phyloP scores from a whole-genome alignment of 805 yeast genomes.

The Candida piceae region DNA sequence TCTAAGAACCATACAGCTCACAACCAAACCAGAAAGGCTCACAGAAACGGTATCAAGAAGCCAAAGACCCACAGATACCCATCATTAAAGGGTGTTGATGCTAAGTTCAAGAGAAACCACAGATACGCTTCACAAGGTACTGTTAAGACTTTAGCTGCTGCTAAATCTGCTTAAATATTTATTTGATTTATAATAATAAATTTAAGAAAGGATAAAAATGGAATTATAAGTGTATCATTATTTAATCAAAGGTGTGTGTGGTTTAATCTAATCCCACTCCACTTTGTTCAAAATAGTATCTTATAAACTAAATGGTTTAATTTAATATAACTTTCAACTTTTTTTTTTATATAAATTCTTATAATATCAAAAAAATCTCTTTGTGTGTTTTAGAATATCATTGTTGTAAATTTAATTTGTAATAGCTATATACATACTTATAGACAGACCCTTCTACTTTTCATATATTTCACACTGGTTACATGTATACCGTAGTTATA shows the following conservation, averaged over 20 bases:
- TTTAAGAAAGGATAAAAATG: too few species aligned
- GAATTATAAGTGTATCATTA: too few species aligned
- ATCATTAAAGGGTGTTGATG: conserved; percentile 97
- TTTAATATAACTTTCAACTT: neutral
- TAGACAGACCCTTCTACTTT: too few species aligned
- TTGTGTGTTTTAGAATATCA: neutral
- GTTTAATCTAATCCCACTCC: too few species aligned
- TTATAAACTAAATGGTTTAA: too few species aligned
- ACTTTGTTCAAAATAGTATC: too few species aligned
- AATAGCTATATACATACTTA: too few species aligned
- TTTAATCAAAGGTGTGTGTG: too few species aligned
- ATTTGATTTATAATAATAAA: neutral
- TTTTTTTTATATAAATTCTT: neutral
- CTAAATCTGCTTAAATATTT: conserved; percentile 28
- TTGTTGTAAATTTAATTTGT: too few species aligned
- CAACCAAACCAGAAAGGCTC: conserved; percentile 99
- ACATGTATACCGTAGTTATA: too few species aligned
- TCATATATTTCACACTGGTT: too few species aligned
- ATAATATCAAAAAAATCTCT: neutral
- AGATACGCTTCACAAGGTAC: conserved; percentile 98
- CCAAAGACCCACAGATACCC: conserved; percentile 98
- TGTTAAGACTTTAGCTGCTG: conserved; percentile 86
- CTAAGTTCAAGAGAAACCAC: conserved; percentile 99
- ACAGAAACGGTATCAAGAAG: conserved; percentile 99
- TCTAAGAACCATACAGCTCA: conserved; percentile 99